Conservation (phyloP, 78 protist species). For the Dictyostelium purpureum region DNA sequence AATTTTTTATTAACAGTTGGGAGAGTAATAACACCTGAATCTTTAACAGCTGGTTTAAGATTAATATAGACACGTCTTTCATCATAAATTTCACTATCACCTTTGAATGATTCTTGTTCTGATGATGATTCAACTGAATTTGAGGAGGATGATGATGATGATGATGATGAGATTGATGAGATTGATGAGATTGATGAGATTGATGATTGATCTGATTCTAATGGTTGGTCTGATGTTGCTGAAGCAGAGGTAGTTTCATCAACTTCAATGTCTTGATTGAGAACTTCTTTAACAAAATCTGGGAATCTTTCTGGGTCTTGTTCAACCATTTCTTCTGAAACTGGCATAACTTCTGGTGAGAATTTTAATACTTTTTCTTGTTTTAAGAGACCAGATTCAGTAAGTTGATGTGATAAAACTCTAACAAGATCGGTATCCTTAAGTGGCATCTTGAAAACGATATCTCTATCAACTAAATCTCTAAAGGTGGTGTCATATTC, state of each 20-base stretch:
- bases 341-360: conserved; percentile 18
- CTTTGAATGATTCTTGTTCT: not conserved
- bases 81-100: conserved; percentile 40
- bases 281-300: conserved; percentile 8
- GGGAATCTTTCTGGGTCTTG: conserved; percentile 14
- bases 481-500: conserved; percentile 39
- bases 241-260: not conserved
- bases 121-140: too few species aligned
- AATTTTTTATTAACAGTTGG: not conserved
- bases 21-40: conserved; percentile 38
- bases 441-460: conserved; percentile 46
- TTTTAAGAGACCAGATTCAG: conserved; percentile 35
- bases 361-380: conserved; percentile 21
- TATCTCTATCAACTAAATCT: conserved; percentile 64
- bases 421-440: conserved; percentile 64
- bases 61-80: conserved; percentile 48
- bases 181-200: too few species aligned
- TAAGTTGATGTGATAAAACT: conserved; percentile 28
- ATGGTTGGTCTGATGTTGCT: not conserved
- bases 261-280: not conserved
- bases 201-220: not conserved
- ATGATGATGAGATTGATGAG: not conserved
- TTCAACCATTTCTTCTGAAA: conserved; percentile 27
- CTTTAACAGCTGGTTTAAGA: conserved; percentile 29
- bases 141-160: not conserved